Evolutionary conservation across 2,329 filamentous ascomycete species (phyloP), one percentile per base, ranked within the genome.

Genomic region (Colletotrichum sp.): DNA sequence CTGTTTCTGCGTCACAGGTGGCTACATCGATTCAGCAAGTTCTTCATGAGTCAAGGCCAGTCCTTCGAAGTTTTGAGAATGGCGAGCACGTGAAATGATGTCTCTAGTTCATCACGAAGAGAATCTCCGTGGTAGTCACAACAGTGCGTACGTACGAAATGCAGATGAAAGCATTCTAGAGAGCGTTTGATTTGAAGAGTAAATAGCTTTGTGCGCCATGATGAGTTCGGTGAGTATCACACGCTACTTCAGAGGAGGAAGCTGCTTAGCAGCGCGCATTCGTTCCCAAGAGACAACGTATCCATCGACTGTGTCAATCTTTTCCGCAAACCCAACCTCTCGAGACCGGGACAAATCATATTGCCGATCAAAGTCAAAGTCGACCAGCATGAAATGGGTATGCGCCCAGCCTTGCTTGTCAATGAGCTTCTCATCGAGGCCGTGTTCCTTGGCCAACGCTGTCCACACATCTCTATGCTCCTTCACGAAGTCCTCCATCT

Each of bases 331-430:
- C 8, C 78, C 78, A 7, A 78, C 77, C 15, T 65, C 64, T n/a
- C 48, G 72, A 15, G 28, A 43, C 16, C 60, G 13, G 34, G 74
- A 71, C 32, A 79, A 57, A 34, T 79, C 78, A n/a, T 75, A 77
- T 57, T 78, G 66, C 15, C 78, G 60, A n/a, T 79, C 75, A 72
- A 79, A 79, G 57, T 78, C 78, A 24, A 71, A 78, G 8, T 79
- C 26, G 3, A 76, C 75, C 18, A 78, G 4, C 77, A 79, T 79
- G 16, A 77, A 74, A 10, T 77, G 72, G 5, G 65, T 13, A 8
- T 65, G 63, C 2, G 34, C 16, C 78, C 78, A 77, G 1, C 67
- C 57, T 15, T 71, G 66, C 16, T 28, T 48, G 4, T 71, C 52
- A 3, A 77, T 48, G 3, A 67, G 55, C 13, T 71, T 34, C 64